phyloP scores from a whole-genome alignment of 257 asterid genomes.

The Sherardia arvensis region DNA sequence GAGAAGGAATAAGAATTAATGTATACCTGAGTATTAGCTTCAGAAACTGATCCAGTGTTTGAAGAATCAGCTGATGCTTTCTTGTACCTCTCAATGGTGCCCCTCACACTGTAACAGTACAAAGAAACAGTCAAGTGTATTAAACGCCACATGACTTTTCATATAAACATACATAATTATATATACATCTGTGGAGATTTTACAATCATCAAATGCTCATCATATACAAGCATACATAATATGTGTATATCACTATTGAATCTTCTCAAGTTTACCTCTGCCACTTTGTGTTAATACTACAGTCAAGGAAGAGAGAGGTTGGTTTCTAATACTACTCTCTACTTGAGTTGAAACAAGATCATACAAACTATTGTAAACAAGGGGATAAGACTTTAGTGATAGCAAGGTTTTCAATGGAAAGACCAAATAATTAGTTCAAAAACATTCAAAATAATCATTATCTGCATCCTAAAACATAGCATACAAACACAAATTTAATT shows the following conservation, averaged over 20 bases:
- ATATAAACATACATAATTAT: background rate
- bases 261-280: background rate
- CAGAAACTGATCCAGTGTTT: constrained; percentile 59
- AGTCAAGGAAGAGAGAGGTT: background rate
- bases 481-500: background rate
- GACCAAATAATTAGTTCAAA: background rate
- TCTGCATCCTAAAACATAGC: background rate
- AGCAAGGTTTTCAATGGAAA: background rate
- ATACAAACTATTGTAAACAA: no score
- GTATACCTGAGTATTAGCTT: constrained; percentile 67
- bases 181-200: background rate
- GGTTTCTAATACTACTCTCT: background rate
- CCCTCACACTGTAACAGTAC: constrained; percentile 56
- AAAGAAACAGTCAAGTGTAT: background rate
- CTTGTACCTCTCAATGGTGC: constrained; percentile 81
- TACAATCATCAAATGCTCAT: background rate
- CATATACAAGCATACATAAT: background rate
- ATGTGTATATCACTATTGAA: background rate
- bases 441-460: background rate
- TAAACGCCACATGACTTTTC: no score
- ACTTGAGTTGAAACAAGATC: background rate
- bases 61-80: constrained; percentile 62
- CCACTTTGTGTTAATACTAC: no score
- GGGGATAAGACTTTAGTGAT: background rate
- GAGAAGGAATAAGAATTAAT: background rate